Conservation (phyloP, 1,139 yeast genomes). For the Candida gigantensis region DNA sequence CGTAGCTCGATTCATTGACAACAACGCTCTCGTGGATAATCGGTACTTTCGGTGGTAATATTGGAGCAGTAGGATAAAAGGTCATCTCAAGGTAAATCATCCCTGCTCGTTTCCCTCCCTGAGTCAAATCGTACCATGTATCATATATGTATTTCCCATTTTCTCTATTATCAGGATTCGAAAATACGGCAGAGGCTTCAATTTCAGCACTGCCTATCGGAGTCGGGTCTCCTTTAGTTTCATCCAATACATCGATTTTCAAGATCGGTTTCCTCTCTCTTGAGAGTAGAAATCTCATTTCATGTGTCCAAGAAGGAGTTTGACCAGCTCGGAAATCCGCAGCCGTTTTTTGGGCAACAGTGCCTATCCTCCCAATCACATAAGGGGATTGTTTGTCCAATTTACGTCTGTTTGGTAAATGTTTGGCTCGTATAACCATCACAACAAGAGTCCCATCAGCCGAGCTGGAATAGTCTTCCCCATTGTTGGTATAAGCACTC, state of each 20-base stretch:
- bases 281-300: constrained; percentile 64
- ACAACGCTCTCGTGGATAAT: constrained; percentile 8
- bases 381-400: constrained; percentile 90
- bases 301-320: constrained; percentile 84
- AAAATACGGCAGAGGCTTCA: constrained; percentile 71
- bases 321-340: constrained; percentile 85
- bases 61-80: constrained; percentile 69
- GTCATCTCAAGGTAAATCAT: constrained; percentile 89
- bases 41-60: constrained; percentile 44
- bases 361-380: constrained; percentile 78
- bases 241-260: constrained; percentile 79
- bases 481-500: background rate
- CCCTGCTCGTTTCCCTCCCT: constrained; percentile 81
- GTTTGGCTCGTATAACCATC: constrained; percentile 58
- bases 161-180: constrained; percentile 44
- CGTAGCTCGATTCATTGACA: constrained; percentile 4
- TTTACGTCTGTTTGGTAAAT: constrained; percentile 78
- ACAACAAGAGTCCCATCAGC: constrained; percentile 51
- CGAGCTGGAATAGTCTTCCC: constrained; percentile 24
- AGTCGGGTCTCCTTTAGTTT: constrained; percentile 82
- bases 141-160: constrained; percentile 74
- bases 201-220: constrained; percentile 82
- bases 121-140: constrained; percentile 74
- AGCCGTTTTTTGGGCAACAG: constrained; percentile 73
- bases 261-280: constrained; percentile 64